These are phyloP conservation scores for Asparagopsis taxiformis DNA, from an alignment of 31 red algal species.

Conservation along the genomic window DNA sequence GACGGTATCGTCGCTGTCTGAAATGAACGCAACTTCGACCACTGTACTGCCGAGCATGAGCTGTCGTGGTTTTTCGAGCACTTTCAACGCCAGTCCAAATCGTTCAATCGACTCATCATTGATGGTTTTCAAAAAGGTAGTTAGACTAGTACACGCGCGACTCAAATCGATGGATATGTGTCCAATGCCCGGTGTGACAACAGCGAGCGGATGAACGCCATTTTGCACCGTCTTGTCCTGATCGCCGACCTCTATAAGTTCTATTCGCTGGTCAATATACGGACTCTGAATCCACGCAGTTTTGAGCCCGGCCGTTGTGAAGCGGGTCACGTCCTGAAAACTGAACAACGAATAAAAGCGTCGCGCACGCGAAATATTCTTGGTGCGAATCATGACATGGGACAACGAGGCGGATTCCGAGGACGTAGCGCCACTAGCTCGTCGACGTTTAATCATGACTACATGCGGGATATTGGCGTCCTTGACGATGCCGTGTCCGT, in stretches of 20 bases:
- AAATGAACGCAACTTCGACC: slow-evolving; percentile 26
- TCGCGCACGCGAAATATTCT: too few relatives aligned
- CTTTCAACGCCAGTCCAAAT: slow-evolving; percentile 9
- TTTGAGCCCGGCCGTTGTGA: too few relatives aligned
- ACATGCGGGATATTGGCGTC: too few relatives aligned
- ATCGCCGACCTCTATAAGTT: slow-evolving; percentile 27
- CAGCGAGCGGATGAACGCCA: slow-evolving; percentile 11
- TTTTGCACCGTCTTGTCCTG: slow-evolving; percentile 11
- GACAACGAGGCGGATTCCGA: too few relatives aligned
- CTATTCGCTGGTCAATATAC: slow-evolving; percentile 40
- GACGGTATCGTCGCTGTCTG: slow-evolving; percentile 26
- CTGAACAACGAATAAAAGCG: too few relatives aligned
- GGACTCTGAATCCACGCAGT: slow-evolving; percentile 47
- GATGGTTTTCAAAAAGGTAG: slow-evolving; percentile 15
- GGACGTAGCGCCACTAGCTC: too few relatives aligned
- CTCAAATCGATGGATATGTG: slow-evolving; percentile 39
- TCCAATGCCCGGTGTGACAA: slow-evolving; percentile 20
- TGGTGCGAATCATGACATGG: too few relatives aligned
- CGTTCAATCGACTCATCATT: slow-evolving; percentile 27
- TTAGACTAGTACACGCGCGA: slow-evolving; percentile 31
- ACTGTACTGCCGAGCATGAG: slow-evolving; percentile 30
- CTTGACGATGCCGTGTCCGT: too few relatives aligned
- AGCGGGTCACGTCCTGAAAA: too few relatives aligned
- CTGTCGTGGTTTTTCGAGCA: slow-evolving; percentile 35
- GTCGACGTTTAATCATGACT: too few relatives aligned